These are phyloP conservation scores for Plasmodium blacklocki DNA, from an alignment of 169 alveolate genomes.

Conservation along the genomic window DNA sequence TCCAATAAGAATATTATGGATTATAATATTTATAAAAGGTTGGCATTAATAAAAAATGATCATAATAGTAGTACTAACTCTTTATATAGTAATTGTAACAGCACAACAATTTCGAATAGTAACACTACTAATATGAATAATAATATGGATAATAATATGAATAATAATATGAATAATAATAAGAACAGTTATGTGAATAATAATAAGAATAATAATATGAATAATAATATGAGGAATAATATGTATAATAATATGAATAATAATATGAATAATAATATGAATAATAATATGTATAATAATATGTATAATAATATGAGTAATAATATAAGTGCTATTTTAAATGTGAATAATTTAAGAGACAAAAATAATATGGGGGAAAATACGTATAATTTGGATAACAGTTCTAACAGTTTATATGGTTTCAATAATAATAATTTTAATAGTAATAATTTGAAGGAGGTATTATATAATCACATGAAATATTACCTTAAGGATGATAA, in stretches of 20 bases:
- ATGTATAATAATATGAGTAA: not conserved
- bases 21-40: slow-evolving; percentile 29
- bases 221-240: not conserved
- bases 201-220: not conserved
- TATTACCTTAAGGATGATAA: not conserved
- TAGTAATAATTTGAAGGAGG: slow-evolving; percentile 1
- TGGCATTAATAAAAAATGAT: slow-evolving; percentile 19
- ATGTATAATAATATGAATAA: too few relatives aligned
- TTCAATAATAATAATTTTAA: not conserved
- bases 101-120: not conserved
- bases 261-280: not conserved
- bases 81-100: not conserved
- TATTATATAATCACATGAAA: slow-evolving; percentile 4
- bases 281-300: not conserved
- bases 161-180: not conserved
- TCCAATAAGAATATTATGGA: slow-evolving; percentile 25
- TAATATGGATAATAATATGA: not conserved
- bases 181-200: not conserved
- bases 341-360: too few relatives aligned
- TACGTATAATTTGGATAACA: not conserved
- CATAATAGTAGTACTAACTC: slow-evolving; percentile 1
- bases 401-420: not conserved
- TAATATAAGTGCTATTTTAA: too few relatives aligned
- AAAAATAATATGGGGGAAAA: too few relatives aligned
- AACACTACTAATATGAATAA: not conserved